Base-by-base conservation (phyloP, 805 yeast species). In the Saturnispora galanensis region DNA sequence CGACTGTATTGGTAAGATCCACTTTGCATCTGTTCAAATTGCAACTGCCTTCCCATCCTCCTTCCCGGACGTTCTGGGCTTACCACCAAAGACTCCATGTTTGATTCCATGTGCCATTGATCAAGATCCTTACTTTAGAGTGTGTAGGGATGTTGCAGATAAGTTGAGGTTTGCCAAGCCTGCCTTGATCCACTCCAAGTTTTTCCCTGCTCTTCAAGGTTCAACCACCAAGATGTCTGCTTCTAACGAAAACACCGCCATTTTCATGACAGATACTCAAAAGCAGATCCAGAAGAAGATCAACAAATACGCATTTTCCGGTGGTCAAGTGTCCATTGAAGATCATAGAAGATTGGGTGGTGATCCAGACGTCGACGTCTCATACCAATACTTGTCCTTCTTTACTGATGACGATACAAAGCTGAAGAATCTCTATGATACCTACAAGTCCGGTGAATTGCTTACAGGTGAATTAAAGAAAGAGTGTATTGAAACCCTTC, bases 71-170 rank as follows among this genome's bases (percentile, higher is more conserved):
- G 84, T 93, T 18, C 75, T 93, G 55, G 96, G 86, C 6, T 67
- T 81, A 56, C 86, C 94, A 38, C 70, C 80, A 40, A 93, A 89
- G 69, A 87, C 97, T 0, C 97, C 96, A 50, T 87, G 96, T 66
- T 71, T 93, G 64, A 93, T 93, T 64, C 98, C 98, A 34, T 93
- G 98, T 73, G 98, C 98, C 39, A 93, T 93, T 62, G 98, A 93
- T 63, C 98, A 90, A 71, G 98, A 93, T 65, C 97, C 98, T 29
- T 93, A 93, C 66, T 93, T 93, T 71, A 77, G 98, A 66, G 94
- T 93, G 17, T 86, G 96, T 66, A 77, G 98, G 67, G 98, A 93
- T 63, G 98, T 93, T 52, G 97, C 98, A 10, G 88, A 81, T 58
- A 93, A 90, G 65, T 75, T 93, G 62, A 84, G 82, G 64, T 94